Conservation (phyloP, 108 stramenopile species). For the Aurantiochytrium sp. region DNA sequence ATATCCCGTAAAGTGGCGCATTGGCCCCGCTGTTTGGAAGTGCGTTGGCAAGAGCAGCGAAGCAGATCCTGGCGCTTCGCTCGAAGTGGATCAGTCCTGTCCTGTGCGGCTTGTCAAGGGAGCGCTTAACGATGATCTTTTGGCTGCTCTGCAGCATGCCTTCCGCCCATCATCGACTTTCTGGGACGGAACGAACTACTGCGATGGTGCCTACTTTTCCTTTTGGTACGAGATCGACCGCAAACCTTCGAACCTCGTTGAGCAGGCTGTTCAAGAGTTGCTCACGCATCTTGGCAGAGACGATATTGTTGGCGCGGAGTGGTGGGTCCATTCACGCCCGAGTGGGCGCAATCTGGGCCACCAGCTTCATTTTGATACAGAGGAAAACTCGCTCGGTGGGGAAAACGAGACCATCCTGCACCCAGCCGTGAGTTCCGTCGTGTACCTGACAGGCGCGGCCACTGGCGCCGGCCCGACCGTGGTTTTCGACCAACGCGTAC, state of each 20-base stretch:
- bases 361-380: slow-evolving; percentile 77
- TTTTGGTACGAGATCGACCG: background rate
- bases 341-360: slow-evolving; percentile 71
- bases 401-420: slow-evolving; percentile 58
- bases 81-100: background rate
- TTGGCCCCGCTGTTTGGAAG: background rate
- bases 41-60: background rate
- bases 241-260: background rate
- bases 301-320: slow-evolving; percentile 62
- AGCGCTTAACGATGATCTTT: background rate
- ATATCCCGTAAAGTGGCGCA: background rate
- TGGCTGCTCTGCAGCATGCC: background rate
- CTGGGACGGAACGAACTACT: background rate
- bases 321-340: slow-evolving; percentile 73
- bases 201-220: background rate
- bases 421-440: slow-evolving; percentile 63
- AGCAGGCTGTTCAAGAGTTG: background rate
- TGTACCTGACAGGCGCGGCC: slow-evolving; percentile 64
- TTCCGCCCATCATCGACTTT: background rate
- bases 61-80: background rate
- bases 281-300: background rate
- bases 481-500: slow-evolving; percentile 68
- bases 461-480: slow-evolving; percentile 62
- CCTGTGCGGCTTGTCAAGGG: background rate
- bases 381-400: slow-evolving; percentile 60